A percentile compares a stretch with the other conserved stretches of the same genome.
Evolutionary conservation across 257 asterid species (phyloP).

Genomic region (Lithospermum erythrorhizon): DNA sequence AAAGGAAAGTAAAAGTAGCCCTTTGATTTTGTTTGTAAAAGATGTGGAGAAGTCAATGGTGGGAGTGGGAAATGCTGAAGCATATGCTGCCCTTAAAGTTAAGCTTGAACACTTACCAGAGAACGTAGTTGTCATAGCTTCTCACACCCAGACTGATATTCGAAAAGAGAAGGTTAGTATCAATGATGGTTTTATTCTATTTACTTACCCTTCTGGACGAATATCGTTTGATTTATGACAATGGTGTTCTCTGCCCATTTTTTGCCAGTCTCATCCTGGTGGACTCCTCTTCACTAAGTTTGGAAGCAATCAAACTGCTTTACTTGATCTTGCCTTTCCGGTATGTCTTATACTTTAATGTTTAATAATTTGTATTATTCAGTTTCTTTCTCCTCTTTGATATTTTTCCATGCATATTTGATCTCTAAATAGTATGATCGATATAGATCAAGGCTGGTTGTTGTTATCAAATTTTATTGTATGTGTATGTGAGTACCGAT

Average conservation of each 20-base stretch:
- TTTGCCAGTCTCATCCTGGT: slow-evolving; percentile 67
- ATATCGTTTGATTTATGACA: slow-evolving; percentile 1
- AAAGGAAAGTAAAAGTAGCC: slow-evolving; percentile 48
- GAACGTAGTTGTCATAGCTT: slow-evolving; percentile 65
- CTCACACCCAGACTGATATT: slow-evolving; percentile 73
- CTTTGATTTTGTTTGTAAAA: slow-evolving; percentile 66
- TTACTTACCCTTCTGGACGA: not conserved
- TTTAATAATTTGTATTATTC: not conserved
- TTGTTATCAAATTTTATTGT: not conserved
- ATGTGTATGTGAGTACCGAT: no score
- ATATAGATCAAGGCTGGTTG: not conserved
- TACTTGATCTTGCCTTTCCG: slow-evolving; percentile 91
- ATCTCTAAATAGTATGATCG: not conserved
- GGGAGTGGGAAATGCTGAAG: slow-evolving; percentile 64
- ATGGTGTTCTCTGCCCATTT: slow-evolving; percentile 5
- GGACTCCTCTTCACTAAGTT: slow-evolving; percentile 75
- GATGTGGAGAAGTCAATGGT: slow-evolving; percentile 79
- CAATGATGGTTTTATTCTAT: slow-evolving; percentile 9
- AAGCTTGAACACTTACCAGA: slow-evolving; percentile 74
- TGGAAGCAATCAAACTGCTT: slow-evolving; percentile 87
- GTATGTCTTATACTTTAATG: slow-evolving; percentile 25
- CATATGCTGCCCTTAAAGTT: slow-evolving; percentile 48
- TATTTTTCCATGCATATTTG: not conserved
- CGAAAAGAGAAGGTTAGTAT: slow-evolving; percentile 82
- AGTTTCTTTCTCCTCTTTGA: not conserved